These are phyloP conservation scores for Lolium perenne DNA, from an alignment of 176 grass and related monocot genomes.

Conservation along the genomic window DNA sequence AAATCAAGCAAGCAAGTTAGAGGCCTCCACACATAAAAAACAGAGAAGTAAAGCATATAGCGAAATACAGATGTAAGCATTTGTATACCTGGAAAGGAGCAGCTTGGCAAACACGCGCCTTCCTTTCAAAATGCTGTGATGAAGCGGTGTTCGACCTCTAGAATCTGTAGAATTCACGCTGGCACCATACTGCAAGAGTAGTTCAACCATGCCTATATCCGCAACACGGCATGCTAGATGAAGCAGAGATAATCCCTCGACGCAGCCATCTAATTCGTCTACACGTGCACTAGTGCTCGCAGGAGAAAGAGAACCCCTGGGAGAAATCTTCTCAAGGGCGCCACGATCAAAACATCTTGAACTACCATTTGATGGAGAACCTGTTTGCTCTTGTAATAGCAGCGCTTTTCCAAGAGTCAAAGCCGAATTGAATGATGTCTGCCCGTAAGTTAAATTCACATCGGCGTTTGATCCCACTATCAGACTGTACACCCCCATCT, in stretches of 20 bases:
- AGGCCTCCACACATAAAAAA: background rate
- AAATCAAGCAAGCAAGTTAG: background rate
- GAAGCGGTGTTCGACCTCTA: conserved; percentile 74
- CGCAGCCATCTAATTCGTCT: conserved; percentile 47
- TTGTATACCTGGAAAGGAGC: conserved; percentile 80
- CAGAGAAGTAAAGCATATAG: background rate
- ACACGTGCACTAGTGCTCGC: conserved; percentile 55
- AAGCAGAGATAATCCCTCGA: conserved; percentile 80
- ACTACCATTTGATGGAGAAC: conserved; percentile 54
- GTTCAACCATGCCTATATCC: conserved; percentile 94
- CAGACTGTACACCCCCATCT: conserved; percentile 76
- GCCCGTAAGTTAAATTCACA: conserved; percentile 70
- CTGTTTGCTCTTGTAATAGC: conserved; percentile 76
- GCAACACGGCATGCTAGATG: conserved; percentile 81
- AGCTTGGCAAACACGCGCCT: conserved; percentile 60
- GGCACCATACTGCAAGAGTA: conserved; percentile 93
- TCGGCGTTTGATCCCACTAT: conserved; percentile 79
- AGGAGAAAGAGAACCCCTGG: conserved; percentile 45
- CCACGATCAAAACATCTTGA: conserved; percentile 45
- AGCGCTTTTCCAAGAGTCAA: conserved; percentile 80
- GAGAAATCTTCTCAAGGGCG: conserved; percentile 47
- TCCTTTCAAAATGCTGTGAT: conserved; percentile 90
- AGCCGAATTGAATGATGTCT: conserved; percentile 51
- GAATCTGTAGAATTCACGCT: conserved; percentile 72
- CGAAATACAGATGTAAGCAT: background rate